Evolutionary conservation across 352 stramenopile species (phyloP), one percentile per base, ranked within the genome.

Genomic region (Aphanomyces euteiches): DNA sequence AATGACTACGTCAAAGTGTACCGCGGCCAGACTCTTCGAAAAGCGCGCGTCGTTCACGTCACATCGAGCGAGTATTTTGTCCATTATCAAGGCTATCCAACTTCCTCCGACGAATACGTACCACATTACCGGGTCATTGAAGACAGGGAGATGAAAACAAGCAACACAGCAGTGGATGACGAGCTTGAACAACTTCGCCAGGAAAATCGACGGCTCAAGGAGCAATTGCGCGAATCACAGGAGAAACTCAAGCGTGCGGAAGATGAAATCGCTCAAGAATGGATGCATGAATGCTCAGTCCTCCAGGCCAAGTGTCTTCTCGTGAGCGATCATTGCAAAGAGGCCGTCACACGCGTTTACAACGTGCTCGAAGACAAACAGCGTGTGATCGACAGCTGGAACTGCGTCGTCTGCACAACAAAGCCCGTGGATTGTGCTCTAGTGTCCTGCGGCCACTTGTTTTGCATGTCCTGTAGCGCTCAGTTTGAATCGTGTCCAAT

Each of bases 1-100:
- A 38, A 66, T 41, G 58, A 66, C 39, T 41, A 47, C 3, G 58
- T 66, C 58, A 66, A 66, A 41, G 58, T 66, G 34, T 66, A 66
- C 39, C 34, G 37, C 3, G 58, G 58, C 15, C 28, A 38, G 28
- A 15, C 38, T 5, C 58, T 66, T n/a, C 15, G 36, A 19, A 66
- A 66, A 28, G 58, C 58, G 7, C 58, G 58, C 58, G 39, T 66
- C 7, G 34, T 66, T 38, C 58, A 66, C 8, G 38, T 47, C 39
- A 47, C 58, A n/a, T 38, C 58, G 8, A 66, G 37, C 3, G 58
- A 66, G 12, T 66, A 66, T 19, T 50, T 66, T n/a, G 58, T 66
- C 8, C 58, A 66, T 41, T 66, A 66, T 28, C 58, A 66, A 66
- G 58, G 58, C 2, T 28, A 47, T 41, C 13, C 38, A 6, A 15